A percentile compares a stretch with the other conserved stretches of the same genome.
Conservation (phyloP, 2,329 filamentous ascomycete genomes). For the Exserohilum rostratum region DNA sequence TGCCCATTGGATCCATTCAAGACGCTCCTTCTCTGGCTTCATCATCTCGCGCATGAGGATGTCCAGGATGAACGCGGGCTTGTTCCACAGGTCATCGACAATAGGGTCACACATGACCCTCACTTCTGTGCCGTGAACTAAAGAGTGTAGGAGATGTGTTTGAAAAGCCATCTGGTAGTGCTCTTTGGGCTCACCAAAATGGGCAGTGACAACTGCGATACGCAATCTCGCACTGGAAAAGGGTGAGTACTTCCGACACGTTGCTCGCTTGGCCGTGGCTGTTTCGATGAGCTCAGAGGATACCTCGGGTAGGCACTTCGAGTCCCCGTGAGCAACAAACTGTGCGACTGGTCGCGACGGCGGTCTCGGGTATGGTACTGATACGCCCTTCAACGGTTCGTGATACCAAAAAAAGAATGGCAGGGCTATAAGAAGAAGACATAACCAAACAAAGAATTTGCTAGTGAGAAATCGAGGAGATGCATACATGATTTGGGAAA, state of each 20-base stretch:
- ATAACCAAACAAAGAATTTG: conserved; percentile 9
- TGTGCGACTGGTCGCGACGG: conserved; percentile 8
- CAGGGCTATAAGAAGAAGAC: conserved; percentile 9
- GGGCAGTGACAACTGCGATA: conserved; percentile 50
- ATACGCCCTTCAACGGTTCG: conserved; percentile 3
- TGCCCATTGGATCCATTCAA: conserved; percentile 54
- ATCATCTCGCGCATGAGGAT: conserved; percentile 44
- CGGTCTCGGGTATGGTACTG: conserved; percentile 16
- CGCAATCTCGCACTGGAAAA: conserved; percentile 17
- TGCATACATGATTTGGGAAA: not conserved
- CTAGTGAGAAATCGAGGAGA: not conserved
- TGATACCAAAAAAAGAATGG: conserved; percentile 14
- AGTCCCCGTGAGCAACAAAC: conserved; percentile 21
- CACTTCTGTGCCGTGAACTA: conserved; percentile 51
- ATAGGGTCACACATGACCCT: conserved; percentile 51
- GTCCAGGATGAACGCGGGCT: conserved; percentile 53
- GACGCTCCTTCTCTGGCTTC: conserved; percentile 47
- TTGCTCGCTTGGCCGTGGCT: conserved; percentile 17
- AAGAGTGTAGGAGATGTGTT: conserved; percentile 43
- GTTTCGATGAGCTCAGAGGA: conserved; percentile 15
- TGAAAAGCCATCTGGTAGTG: conserved; percentile 51
- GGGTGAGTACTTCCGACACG: conserved; percentile 24
- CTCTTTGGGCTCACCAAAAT: conserved; percentile 44
- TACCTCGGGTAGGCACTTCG: conserved; percentile 22
- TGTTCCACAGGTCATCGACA: conserved; percentile 54